phyloP scores from a whole-genome alignment of 495 filamentous ascomycete genomes.

The Jackrogersella minutella region DNA sequence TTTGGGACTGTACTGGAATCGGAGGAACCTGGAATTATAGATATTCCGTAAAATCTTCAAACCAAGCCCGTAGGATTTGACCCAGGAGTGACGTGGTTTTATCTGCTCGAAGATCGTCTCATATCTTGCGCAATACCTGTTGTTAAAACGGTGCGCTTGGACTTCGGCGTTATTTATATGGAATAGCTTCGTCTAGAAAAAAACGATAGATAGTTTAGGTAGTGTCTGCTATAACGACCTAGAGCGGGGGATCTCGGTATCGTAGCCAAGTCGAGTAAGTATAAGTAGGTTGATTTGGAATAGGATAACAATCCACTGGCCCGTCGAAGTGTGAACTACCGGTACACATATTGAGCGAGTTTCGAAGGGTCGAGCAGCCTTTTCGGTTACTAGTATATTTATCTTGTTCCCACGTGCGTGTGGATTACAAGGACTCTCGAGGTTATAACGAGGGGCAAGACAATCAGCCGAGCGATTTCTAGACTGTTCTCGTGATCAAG shows the following conservation, averaged over 20 bases:
- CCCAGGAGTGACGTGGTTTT: slow-evolving; percentile 9
- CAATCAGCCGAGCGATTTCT: slow-evolving; percentile 31
- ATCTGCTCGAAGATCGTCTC: background rate
- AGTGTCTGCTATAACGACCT: background rate
- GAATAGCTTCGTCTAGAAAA: too few relatives aligned
- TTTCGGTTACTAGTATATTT: slow-evolving; percentile 15
- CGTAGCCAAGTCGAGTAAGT: background rate
- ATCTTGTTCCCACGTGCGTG: slow-evolving; percentile 29
- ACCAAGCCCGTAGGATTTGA: background rate
- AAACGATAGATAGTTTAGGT: background rate
- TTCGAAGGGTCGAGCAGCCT: background rate
- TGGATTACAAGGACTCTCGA: slow-evolving; percentile 10
- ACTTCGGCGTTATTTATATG: background rate
- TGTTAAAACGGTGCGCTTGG: background rate
- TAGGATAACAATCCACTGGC: background rate
- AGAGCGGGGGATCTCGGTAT: background rate
- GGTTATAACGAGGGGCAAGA: slow-evolving; percentile 12
- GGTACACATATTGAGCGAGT: background rate
- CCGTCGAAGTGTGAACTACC: background rate
- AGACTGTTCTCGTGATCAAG: slow-evolving; percentile 29
- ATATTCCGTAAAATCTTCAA: slow-evolving; percentile 4
- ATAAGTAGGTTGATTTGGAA: background rate
- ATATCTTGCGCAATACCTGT: background rate
- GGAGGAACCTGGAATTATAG: too few relatives aligned
- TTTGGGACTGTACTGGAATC: too few relatives aligned